Conservation (phyloP, 192 early-diverging fungal genomes). For the Coemansia guatemalensis region DNA sequence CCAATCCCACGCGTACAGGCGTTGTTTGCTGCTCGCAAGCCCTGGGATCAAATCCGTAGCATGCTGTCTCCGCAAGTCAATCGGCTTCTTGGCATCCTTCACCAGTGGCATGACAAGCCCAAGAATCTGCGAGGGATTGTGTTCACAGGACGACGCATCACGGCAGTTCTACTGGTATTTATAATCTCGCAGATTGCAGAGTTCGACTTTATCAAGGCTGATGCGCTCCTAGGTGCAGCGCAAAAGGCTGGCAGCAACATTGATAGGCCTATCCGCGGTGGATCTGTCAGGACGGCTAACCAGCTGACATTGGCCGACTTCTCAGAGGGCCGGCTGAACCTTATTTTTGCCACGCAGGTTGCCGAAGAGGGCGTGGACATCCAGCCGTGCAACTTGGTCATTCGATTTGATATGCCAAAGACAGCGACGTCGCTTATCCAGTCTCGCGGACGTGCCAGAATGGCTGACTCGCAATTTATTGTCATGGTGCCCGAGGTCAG, state of each 20-base stretch:
- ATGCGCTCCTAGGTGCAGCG: slow-evolving; percentile 42
- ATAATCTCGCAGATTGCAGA: slow-evolving; percentile 56
- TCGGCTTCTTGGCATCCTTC: slow-evolving; percentile 63
- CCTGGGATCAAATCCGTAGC: slow-evolving; percentile 18
- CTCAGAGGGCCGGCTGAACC: slow-evolving; percentile 63
- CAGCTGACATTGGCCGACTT: slow-evolving; percentile 65
- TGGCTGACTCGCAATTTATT: slow-evolving; percentile 70
- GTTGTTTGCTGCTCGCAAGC: slow-evolving; percentile 23
- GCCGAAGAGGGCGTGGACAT: slow-evolving; percentile 97
- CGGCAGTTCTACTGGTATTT: slow-evolving; percentile 61
- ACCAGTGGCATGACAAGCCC: slow-evolving; percentile 42
- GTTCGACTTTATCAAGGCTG: slow-evolving; percentile 47
- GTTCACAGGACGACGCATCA: slow-evolving; percentile 74
- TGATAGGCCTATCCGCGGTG: slow-evolving; percentile 39
- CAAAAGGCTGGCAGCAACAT: slow-evolving; percentile 20
- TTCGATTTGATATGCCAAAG: slow-evolving; percentile 78
- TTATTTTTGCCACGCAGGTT: slow-evolving; percentile 88
- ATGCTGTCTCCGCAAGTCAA: slow-evolving; percentile 70
- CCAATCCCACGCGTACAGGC: slow-evolving; percentile 17
- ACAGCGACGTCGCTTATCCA: slow-evolving; percentile 82
- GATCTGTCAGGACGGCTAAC: slow-evolving; percentile 28
- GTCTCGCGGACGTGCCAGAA: slow-evolving; percentile 84
- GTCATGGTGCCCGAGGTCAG: slow-evolving; percentile 61
- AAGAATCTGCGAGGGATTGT: slow-evolving; percentile 83
- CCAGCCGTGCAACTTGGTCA: slow-evolving; percentile 84